phyloP scores from a whole-genome alignment of 139 green algal species.

The Chlamydomonas eustigma region DNA sequence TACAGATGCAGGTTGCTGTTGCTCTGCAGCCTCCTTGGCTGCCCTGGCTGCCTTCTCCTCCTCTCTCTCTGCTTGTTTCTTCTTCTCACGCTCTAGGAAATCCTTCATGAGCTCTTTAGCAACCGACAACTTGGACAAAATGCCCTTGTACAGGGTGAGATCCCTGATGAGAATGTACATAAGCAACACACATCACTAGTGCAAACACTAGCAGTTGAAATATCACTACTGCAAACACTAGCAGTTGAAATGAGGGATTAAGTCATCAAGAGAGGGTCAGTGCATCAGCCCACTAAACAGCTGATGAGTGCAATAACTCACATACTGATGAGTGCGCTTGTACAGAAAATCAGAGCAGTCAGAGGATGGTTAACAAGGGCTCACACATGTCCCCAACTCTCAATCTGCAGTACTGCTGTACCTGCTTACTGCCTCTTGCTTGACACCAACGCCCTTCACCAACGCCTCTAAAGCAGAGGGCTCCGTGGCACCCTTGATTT shows the following conservation, averaged over 20 bases:
- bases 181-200: no score
- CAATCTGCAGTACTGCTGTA: no score
- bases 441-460: conserved; percentile 68
- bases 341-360: no score
- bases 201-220: no score
- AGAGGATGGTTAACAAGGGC: no score
- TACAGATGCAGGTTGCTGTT: neutral
- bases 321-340: no score
- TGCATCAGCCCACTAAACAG: no score
- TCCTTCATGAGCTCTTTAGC: conserved; percentile 84
- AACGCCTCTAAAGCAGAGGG: conserved; percentile 74
- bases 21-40: neutral
- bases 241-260: no score
- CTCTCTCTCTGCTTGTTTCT: conserved; percentile 75
- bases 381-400: no score
- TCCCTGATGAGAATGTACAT: conserved; percentile 43
- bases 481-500: conserved; percentile 82
- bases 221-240: no score
- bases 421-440: conserved; percentile 72
- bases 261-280: no score
- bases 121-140: conserved; percentile 80
- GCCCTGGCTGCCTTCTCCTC: conserved; percentile 48
- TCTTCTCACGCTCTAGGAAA: conserved; percentile 78
- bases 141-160: conserved; percentile 85
- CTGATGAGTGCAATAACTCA: no score